Base-by-base conservation (phyloP, 768 basidiomycete species). In the Collybia mongolica region DNA sequence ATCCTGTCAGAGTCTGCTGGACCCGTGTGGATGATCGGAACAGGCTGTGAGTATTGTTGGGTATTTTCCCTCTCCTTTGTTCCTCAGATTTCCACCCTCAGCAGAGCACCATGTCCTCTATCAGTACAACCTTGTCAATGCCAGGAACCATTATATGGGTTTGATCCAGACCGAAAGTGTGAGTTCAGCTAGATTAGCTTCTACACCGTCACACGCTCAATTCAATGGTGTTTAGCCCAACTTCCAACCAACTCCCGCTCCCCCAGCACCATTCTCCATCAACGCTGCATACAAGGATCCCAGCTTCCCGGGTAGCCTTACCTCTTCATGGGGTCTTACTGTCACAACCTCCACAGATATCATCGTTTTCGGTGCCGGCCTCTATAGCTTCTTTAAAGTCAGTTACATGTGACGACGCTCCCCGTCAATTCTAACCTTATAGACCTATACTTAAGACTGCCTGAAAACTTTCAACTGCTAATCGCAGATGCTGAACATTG, bases 1-100 rank as follows among this genome's bases (percentile, higher is more conserved):
- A 80, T 92, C 46, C 66, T 89, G 3, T 86, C 85, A 0, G 82
- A 92, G 61, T 86, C 85, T 32, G 66, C 68, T 35, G 90, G 90
- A 1, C 90, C 90, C 1, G 86, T 90, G 5, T 91, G 88, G 90
- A 63, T 92, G 70, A 82, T 92, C 49, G 90, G 90, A 20, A 91
- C 89, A 38, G 78, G 75, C 32, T 32, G 32, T 32, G 9, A 11
- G 14, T 9, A 3, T 32, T 32, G 11, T 32, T 32, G 32, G 5
- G 2, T 32, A 11, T 12, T 32, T 32, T 14, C 2, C 11, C 11
- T 3, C 14, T 32, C 11, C 14, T 32, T 32, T 9, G 32, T 32
- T 32, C 3, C 11, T 32, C 11, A 32, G 11, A 32, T 32, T 32
- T 3, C 32, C 9, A 32, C 32, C 20, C 19, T 9, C 46, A 81